Base-by-base conservation (phyloP, 805 yeast genomes). In the Ogataea polymorpha region DNA sequence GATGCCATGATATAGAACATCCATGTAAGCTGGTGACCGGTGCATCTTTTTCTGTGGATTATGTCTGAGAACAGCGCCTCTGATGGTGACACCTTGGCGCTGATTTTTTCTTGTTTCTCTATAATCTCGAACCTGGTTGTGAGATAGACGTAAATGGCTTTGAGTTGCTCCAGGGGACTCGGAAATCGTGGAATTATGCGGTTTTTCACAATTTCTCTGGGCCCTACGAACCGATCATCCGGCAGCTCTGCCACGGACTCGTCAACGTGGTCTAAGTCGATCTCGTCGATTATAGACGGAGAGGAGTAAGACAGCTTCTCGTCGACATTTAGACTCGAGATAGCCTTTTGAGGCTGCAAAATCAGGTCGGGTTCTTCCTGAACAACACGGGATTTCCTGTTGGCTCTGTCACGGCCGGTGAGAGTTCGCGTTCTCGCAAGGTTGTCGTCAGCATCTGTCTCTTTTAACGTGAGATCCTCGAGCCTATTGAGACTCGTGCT, bases 391-490 rank as follows among this genome's bases (percentile, higher is more conserved):
- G 75, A 76, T 39, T 85, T 80, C 50, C 98, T 74, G 12, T 72
- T 67, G 39, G 80, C 82, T 44, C 84, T 79, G 46, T 90, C 96
- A 40, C 72, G 73, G 5, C 77, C 66, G 2, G 84, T 75, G 17
- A 87, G 63, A 0, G 95, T 75, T 48, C 79, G 80, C 41, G 89
- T 79, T 52, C 97, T 72, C 58, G 83, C 77, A 39, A 89, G 61
- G 50, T 81, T 90, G 34, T 30, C 29, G 18, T 18, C 28, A 15
- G 45, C 39, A 7, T 25, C 23, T 6, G 15, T 13, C 23, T 35
- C 34, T 13, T 34, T 11, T n/a, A 18, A 65, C 54, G 32, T 56
- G 58, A 8, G 51, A 46, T 40, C 62, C 58, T 10, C 66, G 57
- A 41, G 63, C 65, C 18, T 41, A 23, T 33, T 42, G 9, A 33